Percentiles rank a stretch among this genome's conserved stretches.
Conservation (phyloP, 768 basidiomycete species). For the Boletus bicolor region DNA sequence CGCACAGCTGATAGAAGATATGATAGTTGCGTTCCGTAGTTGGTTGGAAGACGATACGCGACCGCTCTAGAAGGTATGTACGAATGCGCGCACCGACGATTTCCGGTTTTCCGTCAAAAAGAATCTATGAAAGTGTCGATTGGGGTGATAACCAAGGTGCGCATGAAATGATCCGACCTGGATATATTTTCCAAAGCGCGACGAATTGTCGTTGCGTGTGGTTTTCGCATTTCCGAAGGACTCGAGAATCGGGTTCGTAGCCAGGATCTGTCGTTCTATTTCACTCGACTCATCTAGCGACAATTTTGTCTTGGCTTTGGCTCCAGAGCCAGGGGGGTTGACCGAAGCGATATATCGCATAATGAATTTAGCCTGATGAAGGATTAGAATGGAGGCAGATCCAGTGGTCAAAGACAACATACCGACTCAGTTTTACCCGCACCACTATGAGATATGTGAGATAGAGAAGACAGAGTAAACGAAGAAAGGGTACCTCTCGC, state of each 20-base stretch:
- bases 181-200: constrained; percentile 98
- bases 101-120: constrained; percentile 93
- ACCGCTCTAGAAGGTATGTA: constrained; percentile 96
- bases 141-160: background rate
- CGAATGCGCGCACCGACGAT: constrained; percentile 99
- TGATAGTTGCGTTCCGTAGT: constrained; percentile 98
- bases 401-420: constrained; percentile 23
- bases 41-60: constrained; percentile 96
- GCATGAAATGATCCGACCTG: constrained; percentile 49
- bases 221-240: constrained; percentile 99
- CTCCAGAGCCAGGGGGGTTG: constrained; percentile 69
- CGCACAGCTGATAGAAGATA: constrained; percentile 99
- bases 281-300: constrained; percentile 87
- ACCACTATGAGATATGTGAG: constrained; percentile 57
- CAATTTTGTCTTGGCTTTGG: constrained; percentile 64
- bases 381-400: constrained; percentile 2
- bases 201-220: constrained; percentile 98
- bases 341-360: constrained; percentile 99
- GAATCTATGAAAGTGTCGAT: constrained; percentile 55
- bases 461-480: background rate
- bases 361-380: constrained; percentile 87
- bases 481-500: constrained; percentile 72
- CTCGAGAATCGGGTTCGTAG: constrained; percentile 99
- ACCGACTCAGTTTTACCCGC: constrained; percentile 99
- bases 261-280: constrained; percentile 94